Percentiles rank a stretch among this genome's conserved stretches.
Evolutionary conservation across 192 early-diverging fungal genomes (phyloP).

Genomic region (Gigaspora rosea): DNA sequence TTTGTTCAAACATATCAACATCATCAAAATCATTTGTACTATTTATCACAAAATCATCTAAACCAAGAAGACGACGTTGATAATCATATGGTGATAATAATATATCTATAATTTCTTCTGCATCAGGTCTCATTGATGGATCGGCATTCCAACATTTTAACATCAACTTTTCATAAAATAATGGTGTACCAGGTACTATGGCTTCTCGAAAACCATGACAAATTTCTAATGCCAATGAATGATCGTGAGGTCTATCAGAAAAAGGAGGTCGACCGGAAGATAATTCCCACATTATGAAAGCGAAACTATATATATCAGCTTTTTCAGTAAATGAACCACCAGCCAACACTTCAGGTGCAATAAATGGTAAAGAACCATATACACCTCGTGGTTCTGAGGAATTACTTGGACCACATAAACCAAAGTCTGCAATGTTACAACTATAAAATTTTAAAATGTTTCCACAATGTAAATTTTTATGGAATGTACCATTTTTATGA

Average conservation of each 20-base stretch:
- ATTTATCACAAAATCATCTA: constrained; percentile 1
- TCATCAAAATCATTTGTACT: constrained; percentile 10
- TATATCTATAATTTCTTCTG: constrained; percentile 44
- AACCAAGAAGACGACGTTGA: constrained; percentile 1
- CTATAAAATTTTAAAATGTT: constrained; percentile 25
- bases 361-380: constrained; percentile 27
- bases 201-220: constrained; percentile 42
- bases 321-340: constrained; percentile 4
- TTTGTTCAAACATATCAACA: constrained; percentile 12
- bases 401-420: constrained; percentile 13
- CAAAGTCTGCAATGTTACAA: constrained; percentile 24
- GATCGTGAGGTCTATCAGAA: constrained; percentile 38
- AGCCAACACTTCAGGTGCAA: constrained; percentile 23
- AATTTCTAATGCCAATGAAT: constrained; percentile 36
- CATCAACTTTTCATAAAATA: constrained; percentile 42
- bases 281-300: constrained; percentile 50
- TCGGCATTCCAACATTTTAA: constrained; percentile 43
- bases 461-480: constrained; percentile 25
- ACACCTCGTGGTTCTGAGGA: constrained; percentile 10
- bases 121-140: constrained; percentile 37
- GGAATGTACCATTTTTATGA: constrained; percentile 25
- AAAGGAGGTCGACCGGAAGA: constrained; percentile 47
- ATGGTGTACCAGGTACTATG: constrained; percentile 41
- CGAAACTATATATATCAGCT: constrained; percentile 48
- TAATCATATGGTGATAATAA: constrained; percentile 33